Evolutionary conservation across 208 protist genomes (phyloP).

Genomic region (Perkinsela sp.): DNA sequence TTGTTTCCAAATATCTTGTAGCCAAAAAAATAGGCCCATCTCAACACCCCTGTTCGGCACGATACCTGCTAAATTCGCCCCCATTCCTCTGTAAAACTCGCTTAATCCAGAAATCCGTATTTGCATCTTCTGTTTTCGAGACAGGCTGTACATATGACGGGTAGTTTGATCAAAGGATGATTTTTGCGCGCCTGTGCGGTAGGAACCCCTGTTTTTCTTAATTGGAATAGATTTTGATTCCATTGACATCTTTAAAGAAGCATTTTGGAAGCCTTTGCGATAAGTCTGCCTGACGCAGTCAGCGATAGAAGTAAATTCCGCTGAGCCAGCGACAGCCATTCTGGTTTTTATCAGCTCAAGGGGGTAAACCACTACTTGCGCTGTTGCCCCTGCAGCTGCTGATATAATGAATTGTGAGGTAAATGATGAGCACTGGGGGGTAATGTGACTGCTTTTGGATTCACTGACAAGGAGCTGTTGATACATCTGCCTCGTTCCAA

Average conservation of each 20-base stretch:
- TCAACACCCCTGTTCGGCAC: constrained; percentile 51
- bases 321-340: constrained; percentile 25
- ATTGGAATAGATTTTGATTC: neutral
- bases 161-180: neutral
- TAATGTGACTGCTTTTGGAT: neutral
- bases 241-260: neutral
- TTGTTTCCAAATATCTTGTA: constrained; percentile 9
- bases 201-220: no score
- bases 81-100: constrained; percentile 47
- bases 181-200: neutral
- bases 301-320: constrained; percentile 23
- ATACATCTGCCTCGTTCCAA: constrained; percentile 7
- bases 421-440: neutral
- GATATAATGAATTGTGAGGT: constrained; percentile 34
- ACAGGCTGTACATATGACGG: neutral
- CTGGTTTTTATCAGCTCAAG: constrained; percentile 68
- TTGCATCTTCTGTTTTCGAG: neutral
- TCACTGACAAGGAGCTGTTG: neutral
- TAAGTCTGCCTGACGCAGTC: constrained; percentile 26
- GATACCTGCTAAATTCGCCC: constrained; percentile 52
- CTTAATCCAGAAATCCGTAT: constrained; percentile 10
- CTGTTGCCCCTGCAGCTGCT: constrained; percentile 35
- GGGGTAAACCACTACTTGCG: constrained; percentile 52
- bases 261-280: constrained; percentile 7
- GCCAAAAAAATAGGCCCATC: constrained; percentile 51